Evolutionary conservation across 2,329 filamentous ascomycete genomes (phyloP), one percentile per base, ranked within the genome.

Genomic region (Aureobasidium sp.): DNA sequence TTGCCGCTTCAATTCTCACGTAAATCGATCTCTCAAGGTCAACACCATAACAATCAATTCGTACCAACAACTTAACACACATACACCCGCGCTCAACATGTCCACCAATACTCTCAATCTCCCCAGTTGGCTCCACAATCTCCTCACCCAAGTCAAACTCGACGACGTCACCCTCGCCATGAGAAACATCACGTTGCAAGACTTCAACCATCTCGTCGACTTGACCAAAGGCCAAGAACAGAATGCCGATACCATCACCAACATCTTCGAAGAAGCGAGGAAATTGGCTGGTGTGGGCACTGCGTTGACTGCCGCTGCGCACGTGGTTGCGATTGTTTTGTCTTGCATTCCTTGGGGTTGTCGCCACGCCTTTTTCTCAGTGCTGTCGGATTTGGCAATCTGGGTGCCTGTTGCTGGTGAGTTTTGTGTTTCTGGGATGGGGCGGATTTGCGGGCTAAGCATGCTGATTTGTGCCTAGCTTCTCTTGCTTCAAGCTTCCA

Each of bases 401-500:
- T 38, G 2, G 32, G 32, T 16, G n/a, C 40, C 32, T 29, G 30
- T 21, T 42, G 39, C 50, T 21, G 50, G 50, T 53, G 29, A 14
- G 29, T 8, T 3, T 21, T 37, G 7, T 16, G n/a, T 12, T 10
- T 22, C 2, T 11, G 10, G 3, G 5, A n/a, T 16, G n/a, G n/a
- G n/a, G n/a, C n/a, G n/a, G n/a, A n/a, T n/a, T n/a, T n/a, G n/a
- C n/a, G n/a, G n/a, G n/a, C n/a, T n/a, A n/a, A n/a, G n/a, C n/a
- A n/a, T n/a, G n/a, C n/a, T 35, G 11, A 32, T 4, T 21, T 21
- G 8, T 10, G 19, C 22, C 8, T 12, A 66, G 63, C 60, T 3
- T 61, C 63, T 2, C 10, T 61, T 14, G 63, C 62, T 3, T 56
- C 61, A 11, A 45, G 37, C 21, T 60, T 19, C 58, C 64, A 64